Evolutionary conservation across 2,329 filamentous ascomycete species (phyloP), one percentile per base, ranked within the genome.

Genomic region (Alternaria gaisen): DNA sequence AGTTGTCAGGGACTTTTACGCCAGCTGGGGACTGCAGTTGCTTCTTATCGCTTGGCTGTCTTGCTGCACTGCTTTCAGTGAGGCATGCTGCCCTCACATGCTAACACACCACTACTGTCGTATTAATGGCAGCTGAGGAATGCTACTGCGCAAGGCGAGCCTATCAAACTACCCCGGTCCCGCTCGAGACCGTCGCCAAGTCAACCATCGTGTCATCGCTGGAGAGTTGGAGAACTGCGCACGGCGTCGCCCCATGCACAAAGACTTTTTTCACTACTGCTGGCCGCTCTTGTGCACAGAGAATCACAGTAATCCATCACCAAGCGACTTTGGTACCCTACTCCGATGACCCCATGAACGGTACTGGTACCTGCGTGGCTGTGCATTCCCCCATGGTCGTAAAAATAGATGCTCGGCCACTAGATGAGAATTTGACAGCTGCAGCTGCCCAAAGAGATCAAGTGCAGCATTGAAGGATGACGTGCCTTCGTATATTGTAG

Each of bases 101-200:
- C 67, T 58, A 36, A 9, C 34, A 54, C 58, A 56, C 64, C 62
- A 61, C 68, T 54, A 67, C 61, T 58, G 60, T 63, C 60, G 53
- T 40, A 32, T 44, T 28, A 26, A 40, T 55, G 53, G 55, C 50
- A 69, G 70, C 68, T 72, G 70, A 67, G 59, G 61, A 70, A 62
- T 68, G 65, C 62, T 56, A 62, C 68, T 40, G 53, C 59, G 54
- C 64, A 66, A 43, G 50, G 51, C 43, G 56, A 41, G 59, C 64
- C 64, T 65, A 68, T 70, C 66, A 64, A 24, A 42, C 42, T 32
- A 58, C 26, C 42, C 51, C 42, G 40, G 51, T 57, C 54, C 51
- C 51, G 58, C 58, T 64, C 52, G 53, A 64, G 63, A 64, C 60
- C 51, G 28, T 44, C 40, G 52, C 52, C 52, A 46, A 55, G 52